These are phyloP conservation scores for Rhodotorula sp. DNA, from an alignment of 1,284 basidiomycete species.

Conservation along the genomic window DNA sequence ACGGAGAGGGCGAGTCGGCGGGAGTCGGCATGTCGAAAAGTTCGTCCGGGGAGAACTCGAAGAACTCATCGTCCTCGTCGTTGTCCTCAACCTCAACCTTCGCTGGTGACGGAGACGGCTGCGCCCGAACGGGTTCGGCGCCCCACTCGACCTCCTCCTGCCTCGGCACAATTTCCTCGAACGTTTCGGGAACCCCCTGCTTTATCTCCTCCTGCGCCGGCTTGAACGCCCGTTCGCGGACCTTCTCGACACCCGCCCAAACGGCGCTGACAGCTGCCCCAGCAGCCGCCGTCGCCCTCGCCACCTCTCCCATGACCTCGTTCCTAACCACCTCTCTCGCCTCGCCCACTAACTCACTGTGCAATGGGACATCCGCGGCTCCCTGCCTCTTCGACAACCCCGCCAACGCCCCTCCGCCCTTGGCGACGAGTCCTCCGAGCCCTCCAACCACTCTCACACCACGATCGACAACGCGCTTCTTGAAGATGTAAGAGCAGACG, in stretches of 20 bases:
- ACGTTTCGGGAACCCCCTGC: not conserved
- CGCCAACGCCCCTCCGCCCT: not conserved
- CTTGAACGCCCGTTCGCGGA: not conserved
- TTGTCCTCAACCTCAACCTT: not conserved
- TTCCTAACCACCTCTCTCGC: not conserved
- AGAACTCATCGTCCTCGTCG: not conserved
- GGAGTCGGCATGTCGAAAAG: too few relatives aligned
- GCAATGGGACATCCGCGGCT: not conserved
- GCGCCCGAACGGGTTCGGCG: not conserved
- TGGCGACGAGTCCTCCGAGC: constrained; percentile 1
- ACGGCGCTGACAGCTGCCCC: not conserved
- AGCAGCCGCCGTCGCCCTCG: constrained; percentile 11
- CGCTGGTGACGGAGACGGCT: not conserved
- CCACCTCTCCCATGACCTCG: constrained; percentile 10
- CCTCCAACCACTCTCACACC: constrained; percentile 33
- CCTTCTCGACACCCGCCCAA: not conserved
- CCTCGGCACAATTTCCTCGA: not conserved
- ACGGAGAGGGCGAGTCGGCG: not conserved
- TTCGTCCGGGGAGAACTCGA: not conserved
- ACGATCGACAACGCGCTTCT: constrained; percentile 73
- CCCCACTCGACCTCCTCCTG: not conserved
- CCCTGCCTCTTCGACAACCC: not conserved
- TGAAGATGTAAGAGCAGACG: constrained; percentile 79
- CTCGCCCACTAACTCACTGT: not conserved
- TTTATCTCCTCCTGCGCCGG: not conserved